Percentiles rank a stretch among this genome's conserved stretches.
Evolutionary conservation across 2,329 filamentous ascomycete genomes (phyloP).

Genomic region (Rhytidhysteron rufulum): DNA sequence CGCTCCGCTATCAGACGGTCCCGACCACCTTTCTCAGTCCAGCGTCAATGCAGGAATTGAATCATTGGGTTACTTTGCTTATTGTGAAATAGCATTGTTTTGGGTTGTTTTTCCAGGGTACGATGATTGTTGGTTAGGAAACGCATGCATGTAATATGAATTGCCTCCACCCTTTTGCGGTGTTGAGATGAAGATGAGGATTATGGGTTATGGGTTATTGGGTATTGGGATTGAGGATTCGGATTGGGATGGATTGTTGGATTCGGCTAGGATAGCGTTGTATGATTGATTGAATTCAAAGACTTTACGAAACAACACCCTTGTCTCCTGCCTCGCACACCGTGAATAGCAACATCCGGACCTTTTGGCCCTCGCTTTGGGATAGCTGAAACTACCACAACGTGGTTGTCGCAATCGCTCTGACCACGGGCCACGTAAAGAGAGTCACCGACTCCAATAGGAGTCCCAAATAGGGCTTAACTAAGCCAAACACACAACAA

Average conservation of each 20-base stretch:
- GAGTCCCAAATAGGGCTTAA: too few relatives aligned
- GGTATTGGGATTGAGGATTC: neutral
- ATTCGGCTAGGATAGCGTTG: neutral
- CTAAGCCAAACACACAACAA: too few relatives aligned
- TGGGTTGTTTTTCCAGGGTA: neutral
- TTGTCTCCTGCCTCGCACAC: neutral
- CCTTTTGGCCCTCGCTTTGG: too few relatives aligned
- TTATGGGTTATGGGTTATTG: neutral
- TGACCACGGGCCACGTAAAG: too few relatives aligned
- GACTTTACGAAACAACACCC: neutral
- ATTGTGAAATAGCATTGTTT: neutral
- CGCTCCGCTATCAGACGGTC: neutral
- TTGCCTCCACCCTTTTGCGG: neutral
- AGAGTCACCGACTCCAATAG: too few relatives aligned
- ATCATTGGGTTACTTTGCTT: neutral
- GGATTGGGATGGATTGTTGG: too few relatives aligned
- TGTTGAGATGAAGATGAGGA: neutral
- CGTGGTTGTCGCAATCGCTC: too few relatives aligned
- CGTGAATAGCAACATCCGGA: too few relatives aligned
- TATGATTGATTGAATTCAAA: neutral
- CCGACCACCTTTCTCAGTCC: neutral
- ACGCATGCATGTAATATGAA: neutral
- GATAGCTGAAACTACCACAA: too few relatives aligned
- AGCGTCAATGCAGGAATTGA: neutral
- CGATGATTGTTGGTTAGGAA: neutral